These are phyloP conservation scores for Claviceps lovelessii DNA, from an alignment of 2,329 filamentous ascomycete species.

Conservation along the genomic window DNA sequence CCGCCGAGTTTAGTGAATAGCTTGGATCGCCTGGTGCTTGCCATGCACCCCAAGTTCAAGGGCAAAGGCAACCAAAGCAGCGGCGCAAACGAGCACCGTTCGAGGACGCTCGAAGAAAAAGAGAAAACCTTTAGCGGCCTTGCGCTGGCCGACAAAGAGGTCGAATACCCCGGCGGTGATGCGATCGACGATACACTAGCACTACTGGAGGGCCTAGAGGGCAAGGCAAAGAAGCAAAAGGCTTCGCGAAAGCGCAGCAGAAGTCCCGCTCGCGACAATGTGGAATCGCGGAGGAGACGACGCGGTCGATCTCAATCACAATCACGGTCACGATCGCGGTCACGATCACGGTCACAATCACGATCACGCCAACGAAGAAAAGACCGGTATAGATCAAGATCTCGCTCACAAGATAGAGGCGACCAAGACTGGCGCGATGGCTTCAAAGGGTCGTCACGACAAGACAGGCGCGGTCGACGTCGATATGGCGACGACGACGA, in stretches of 20 bases:
- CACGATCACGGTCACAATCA: constrained; percentile 26
- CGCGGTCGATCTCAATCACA: constrained; percentile 21
- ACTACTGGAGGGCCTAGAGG: constrained; percentile 71
- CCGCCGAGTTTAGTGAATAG: constrained; percentile 79
- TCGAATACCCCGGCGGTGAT: constrained; percentile 31
- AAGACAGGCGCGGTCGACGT: constrained; percentile 22
- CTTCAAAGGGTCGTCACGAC: constrained; percentile 16
- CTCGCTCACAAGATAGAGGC: constrained; percentile 23
- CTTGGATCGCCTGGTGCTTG: constrained; percentile 73
- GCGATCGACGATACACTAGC: constrained; percentile 88
- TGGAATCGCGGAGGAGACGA: constrained; percentile 27
- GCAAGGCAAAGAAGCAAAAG: constrained; percentile 42
- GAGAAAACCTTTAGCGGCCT: constrained; percentile 82
- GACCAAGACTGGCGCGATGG: constrained; percentile 33
- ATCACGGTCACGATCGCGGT: constrained; percentile 29
- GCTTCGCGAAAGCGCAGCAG: constrained; percentile 41
- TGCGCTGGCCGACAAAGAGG: constrained; percentile 65
- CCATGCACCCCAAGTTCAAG: constrained; percentile 86
- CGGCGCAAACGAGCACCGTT: constrained; percentile 24
- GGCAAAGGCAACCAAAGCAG: constrained; percentile 28
- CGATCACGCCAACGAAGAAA: constrained; percentile 27
- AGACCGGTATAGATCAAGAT: constrained; percentile 22
- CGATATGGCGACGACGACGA: constrained; percentile 26
- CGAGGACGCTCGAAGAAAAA: constrained; percentile 50
- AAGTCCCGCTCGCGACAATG: constrained; percentile 37